Percentiles rank a stretch among this genome's conserved stretches.
phyloP scores from a whole-genome alignment of 371 early-diverging fungal species.

The Rhizopus sp. region DNA sequence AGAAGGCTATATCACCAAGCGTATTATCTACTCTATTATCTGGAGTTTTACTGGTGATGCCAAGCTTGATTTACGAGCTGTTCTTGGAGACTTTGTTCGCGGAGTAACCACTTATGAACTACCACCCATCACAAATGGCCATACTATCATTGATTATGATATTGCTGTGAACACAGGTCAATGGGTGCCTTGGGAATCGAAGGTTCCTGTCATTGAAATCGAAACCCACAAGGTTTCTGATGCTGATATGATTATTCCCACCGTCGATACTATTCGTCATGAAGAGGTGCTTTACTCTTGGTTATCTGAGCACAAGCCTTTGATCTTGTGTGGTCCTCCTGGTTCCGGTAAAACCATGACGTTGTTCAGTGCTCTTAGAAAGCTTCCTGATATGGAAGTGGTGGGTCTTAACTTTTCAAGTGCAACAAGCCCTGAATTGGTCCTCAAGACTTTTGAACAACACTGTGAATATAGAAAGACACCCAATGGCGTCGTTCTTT shows the following conservation, averaged over 20 bases:
- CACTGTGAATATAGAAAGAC: conserved; percentile 98
- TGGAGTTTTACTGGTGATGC: conserved; percentile 98
- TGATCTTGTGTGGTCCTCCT: conserved; percentile 98
- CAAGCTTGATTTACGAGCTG: conserved; percentile 71
- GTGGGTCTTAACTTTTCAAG: conserved; percentile 98
- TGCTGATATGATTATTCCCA: conserved; percentile 96
- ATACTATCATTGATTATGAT: conserved; percentile 91
- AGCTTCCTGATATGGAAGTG: conserved; percentile 94
- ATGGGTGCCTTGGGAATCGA: conserved; percentile 90
- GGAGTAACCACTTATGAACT: conserved; percentile 81
- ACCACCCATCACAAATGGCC: conserved; percentile 62
- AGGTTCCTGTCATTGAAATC: conserved; percentile 94
- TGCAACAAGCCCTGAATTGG: conserved; percentile 95
- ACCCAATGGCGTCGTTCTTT: conserved; percentile 86
- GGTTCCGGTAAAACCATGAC: conserved; percentile 99
- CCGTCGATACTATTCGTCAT: conserved; percentile 96
- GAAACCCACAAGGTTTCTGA: conserved; percentile 93
- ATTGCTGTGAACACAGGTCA: conserved; percentile 77
- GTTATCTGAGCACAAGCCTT: conserved; percentile 93
- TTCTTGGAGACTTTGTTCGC: conserved; percentile 84
- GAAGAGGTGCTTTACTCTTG: conserved; percentile 95
- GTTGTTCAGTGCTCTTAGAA: conserved; percentile 93
- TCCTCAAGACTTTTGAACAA: conserved; percentile 96
- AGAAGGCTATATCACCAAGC: conserved; percentile 80
- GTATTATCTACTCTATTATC: conserved; percentile 80